Percentiles rank a stretch among this genome's conserved stretches.
These are phyloP conservation scores for Monilinia laxa DNA, from an alignment of 2,329 filamentous ascomycete species.

Conservation along the genomic window DNA sequence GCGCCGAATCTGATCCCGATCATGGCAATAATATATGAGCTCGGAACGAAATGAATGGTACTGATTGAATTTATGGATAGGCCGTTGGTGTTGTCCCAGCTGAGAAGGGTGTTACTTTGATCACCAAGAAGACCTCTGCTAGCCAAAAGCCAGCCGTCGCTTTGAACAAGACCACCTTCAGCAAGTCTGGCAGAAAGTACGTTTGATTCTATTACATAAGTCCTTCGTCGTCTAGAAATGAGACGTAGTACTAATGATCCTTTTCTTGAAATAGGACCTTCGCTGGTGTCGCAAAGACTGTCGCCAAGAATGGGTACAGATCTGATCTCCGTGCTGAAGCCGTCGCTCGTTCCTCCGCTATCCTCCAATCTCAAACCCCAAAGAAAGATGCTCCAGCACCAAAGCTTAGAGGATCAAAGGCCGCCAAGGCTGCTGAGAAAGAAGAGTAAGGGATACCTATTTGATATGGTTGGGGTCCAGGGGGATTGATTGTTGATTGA, in stretches of 20 bases:
- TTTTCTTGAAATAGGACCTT: slow-evolving; percentile 63
- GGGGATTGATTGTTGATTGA: slow-evolving; percentile 22
- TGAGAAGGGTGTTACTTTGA: slow-evolving; percentile 75
- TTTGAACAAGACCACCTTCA: slow-evolving; percentile 66
- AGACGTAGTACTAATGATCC: background rate
- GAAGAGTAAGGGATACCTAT: slow-evolving; percentile 41
- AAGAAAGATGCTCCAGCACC: slow-evolving; percentile 71
- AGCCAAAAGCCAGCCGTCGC: slow-evolving; percentile 70
- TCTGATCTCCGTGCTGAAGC: slow-evolving; percentile 73
- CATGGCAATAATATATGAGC: background rate
- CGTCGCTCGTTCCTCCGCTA: slow-evolving; percentile 81
- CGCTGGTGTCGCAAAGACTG: slow-evolving; percentile 79
- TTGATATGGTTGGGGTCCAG: slow-evolving; percentile 30
- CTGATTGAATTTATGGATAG: slow-evolving; percentile 42
- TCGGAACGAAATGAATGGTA: slow-evolving; percentile 6
- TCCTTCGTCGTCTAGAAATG: background rate
- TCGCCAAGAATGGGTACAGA: slow-evolving; percentile 84
- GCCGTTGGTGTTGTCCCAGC: slow-evolving; percentile 76
- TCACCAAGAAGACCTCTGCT: slow-evolving; percentile 78
- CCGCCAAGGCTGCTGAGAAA: slow-evolving; percentile 64
- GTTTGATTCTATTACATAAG: slow-evolving; percentile 40
- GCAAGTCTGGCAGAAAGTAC: slow-evolving; percentile 78
- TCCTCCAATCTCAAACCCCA: slow-evolving; percentile 75
- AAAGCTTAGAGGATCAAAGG: slow-evolving; percentile 80
- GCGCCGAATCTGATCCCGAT: slow-evolving; percentile 24